Evolutionary conservation across 768 basidiomycete genomes (phyloP).

Genomic region (Tricholoma flavovirens): DNA sequence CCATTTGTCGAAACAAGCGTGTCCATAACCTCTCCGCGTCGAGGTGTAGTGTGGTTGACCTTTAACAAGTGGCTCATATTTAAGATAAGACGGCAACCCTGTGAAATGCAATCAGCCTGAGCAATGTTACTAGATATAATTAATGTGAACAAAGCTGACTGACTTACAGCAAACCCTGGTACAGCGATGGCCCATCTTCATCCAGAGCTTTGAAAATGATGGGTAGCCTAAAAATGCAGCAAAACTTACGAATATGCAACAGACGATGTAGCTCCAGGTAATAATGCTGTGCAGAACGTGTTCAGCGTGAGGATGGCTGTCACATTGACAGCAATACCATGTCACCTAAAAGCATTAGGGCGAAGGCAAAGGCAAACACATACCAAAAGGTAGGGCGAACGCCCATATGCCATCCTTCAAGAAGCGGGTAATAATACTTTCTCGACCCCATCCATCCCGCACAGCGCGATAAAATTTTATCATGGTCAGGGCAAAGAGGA

Average conservation of each 20-base stretch:
- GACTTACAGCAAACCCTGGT: conserved; percentile 17
- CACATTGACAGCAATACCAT: no score
- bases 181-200: conserved; percentile 20
- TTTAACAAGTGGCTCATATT: conserved; percentile 20
- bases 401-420: conserved; percentile 22
- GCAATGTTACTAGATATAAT: no score
- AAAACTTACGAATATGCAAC: conserved; percentile 17
- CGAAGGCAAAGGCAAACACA: neutral
- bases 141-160: no score
- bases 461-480: conserved; percentile 18
- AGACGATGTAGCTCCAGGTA: conserved; percentile 13
- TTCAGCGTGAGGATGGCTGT: conserved; percentile 17
- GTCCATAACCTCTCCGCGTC: conserved; percentile 2
- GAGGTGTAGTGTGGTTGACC: neutral
- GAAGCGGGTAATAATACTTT: conserved; percentile 17
- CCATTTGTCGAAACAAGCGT: conserved; percentile 5
- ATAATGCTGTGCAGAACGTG: conserved; percentile 11
- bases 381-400: conserved; percentile 19
- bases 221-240: neutral
- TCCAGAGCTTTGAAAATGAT: neutral
- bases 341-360: no score
- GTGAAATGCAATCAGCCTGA: neutral
- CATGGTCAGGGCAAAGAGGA: conserved; percentile 21
- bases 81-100: conserved; percentile 21
- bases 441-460: conserved; percentile 19